These are phyloP conservation scores for Dothistroma septosporum DNA, from an alignment of 2,329 filamentous ascomycete species.

Conservation along the genomic window DNA sequence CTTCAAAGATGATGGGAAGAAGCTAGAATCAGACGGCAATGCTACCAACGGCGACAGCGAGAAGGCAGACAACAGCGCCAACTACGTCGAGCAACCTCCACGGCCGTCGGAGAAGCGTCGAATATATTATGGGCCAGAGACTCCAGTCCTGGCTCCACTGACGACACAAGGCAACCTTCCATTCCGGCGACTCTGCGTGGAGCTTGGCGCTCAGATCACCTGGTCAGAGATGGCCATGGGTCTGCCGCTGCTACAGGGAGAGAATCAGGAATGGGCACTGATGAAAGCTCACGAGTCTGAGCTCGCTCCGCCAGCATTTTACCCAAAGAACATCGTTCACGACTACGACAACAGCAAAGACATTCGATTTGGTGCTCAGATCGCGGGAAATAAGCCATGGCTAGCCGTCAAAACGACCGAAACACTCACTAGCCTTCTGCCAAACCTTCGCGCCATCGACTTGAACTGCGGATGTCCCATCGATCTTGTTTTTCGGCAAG, in stretches of 20 bases:
- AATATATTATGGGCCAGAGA: slow-evolving; percentile 91
- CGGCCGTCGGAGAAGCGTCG: slow-evolving; percentile 88
- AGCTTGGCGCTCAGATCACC: slow-evolving; percentile 84
- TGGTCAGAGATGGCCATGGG: slow-evolving; percentile 99
- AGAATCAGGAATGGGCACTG: slow-evolving; percentile 89
- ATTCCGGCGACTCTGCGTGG: slow-evolving; percentile 83
- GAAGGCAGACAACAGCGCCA: slow-evolving; percentile 69
- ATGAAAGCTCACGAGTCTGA: slow-evolving; percentile 90
- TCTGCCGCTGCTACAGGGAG: slow-evolving; percentile 80
- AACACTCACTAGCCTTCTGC: slow-evolving; percentile 68
- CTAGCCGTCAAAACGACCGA: slow-evolving; percentile 85
- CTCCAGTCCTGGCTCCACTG: slow-evolving; percentile 85
- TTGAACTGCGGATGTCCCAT: slow-evolving; percentile 97
- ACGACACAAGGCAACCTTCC: slow-evolving; percentile 96
- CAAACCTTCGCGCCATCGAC: slow-evolving; percentile 83
- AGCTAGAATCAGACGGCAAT: slow-evolving; percentile 15
- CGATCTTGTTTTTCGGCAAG: slow-evolving; percentile 83
- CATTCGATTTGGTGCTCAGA: slow-evolving; percentile 85
- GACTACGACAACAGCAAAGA: slow-evolving; percentile 80
- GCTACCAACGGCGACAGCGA: slow-evolving; percentile 26
- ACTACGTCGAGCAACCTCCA: slow-evolving; percentile 80
- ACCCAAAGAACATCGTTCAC: slow-evolving; percentile 57
- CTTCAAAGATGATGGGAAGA: slow-evolving; percentile 28
- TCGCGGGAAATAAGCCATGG: slow-evolving; percentile 89
- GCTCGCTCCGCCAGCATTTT: slow-evolving; percentile 65